Evolutionary conservation across 441 rosid genomes (phyloP), one percentile per base, ranked within the genome.

Genomic region (Populus tomentosa): DNA sequence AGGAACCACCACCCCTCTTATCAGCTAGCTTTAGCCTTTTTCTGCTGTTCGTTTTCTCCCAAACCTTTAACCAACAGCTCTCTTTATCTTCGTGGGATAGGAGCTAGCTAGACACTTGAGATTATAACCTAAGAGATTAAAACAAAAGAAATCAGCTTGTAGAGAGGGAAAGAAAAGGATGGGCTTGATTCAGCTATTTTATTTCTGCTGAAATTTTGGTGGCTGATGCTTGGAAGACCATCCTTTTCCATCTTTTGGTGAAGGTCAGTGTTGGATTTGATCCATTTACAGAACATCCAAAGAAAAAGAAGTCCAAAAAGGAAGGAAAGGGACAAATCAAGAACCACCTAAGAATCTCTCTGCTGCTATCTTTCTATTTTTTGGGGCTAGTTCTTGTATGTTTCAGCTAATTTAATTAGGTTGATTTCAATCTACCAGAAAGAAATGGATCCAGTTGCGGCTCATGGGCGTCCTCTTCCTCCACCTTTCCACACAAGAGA

Each of bases 401-500:
- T 50, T 26, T 67, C 82, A 73, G 72, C 71, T 26, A 64, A 35
- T 18, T 69, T 46, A 65, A 59, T 63, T 78, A 83, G 85, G 85
- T 80, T 68, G 14, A 65, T 7, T 36, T 75, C 6, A 33, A 64
- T 16, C 26, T 75, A 74, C 36, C 21, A 28, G 61, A 78, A 35
- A 74, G n/a, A 53, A 75, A 88, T 93, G 97, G 92, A 93, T 83
- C 94, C 88, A 68, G 86, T 91, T 10, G 84, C 97, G 67, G 81
- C 91, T 13, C 89, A 84, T 6, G 89, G 90, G 18, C 94, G 91
- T 20, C 86, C 90, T 66, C 98, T 93, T 77, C 95, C 97, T 21
- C 94, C 92, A 62, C 89, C 94, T 70, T 93, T 93, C 61, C 94
- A 81, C 68, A 65, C 89, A 14, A 85, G 92, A 81, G 93, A 93